Evolutionary conservation across 352 stramenopile genomes (phyloP).

Genomic region (Phytopythium kandeliae): DNA sequence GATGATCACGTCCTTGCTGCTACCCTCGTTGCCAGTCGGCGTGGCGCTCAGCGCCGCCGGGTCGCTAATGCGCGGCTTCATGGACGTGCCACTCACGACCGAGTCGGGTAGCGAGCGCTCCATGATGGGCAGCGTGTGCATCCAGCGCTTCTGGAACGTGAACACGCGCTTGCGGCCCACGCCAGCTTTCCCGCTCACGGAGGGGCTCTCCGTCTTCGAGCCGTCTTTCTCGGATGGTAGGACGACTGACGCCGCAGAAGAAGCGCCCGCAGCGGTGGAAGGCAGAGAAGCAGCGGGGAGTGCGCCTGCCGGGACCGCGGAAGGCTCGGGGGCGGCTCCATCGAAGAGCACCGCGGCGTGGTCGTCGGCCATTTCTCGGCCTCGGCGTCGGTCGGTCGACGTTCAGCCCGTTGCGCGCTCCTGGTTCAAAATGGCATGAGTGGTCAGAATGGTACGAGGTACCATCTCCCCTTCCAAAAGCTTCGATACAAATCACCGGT

Average conservation of each 20-base stretch:
- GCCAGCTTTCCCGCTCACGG: neutral
- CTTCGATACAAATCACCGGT: neutral
- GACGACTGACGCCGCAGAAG: neutral
- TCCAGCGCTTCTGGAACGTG: conserved; percentile 76
- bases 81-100: conserved; percentile 19
- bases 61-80: conserved; percentile 18
- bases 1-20: conserved; percentile 45
- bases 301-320: neutral
- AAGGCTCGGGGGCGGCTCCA: neutral
- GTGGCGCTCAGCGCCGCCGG: conserved; percentile 1
- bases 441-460: conserved; percentile 1
- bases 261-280: neutral
- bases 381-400: too few relatives aligned
- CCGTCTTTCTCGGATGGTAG: conserved; percentile 3
- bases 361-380: neutral
- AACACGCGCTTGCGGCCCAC: conserved; percentile 56
- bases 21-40: conserved; percentile 14
- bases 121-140: conserved; percentile 74
- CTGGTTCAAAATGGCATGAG: conserved; percentile 1
- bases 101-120: conserved; percentile 52
- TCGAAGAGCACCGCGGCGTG: conserved; percentile 1
- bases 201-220: neutral
- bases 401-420: neutral
- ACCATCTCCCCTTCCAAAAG: neutral
- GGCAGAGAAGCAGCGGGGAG: neutral